phyloP scores from a whole-genome alignment of 2,329 filamentous ascomycete species.

The Colletotrichum magnum region DNA sequence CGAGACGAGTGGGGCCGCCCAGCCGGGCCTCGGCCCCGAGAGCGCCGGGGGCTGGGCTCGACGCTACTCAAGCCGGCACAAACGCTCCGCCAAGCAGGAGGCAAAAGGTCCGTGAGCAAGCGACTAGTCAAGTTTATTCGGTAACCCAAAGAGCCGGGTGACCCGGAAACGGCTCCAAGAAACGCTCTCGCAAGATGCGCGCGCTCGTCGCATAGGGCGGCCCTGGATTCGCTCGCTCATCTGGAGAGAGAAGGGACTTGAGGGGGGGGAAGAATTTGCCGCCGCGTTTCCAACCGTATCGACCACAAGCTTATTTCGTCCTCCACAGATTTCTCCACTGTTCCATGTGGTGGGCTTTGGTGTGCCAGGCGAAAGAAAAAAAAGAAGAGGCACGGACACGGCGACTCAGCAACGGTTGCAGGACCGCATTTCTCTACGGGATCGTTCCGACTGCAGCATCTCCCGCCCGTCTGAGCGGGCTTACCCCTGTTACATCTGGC shows the following conservation, averaged over 20 bases:
- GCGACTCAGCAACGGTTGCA: slow-evolving; percentile 9
- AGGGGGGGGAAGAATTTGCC: not conserved
- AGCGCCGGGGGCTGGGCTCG: not conserved
- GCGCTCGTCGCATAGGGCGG: slow-evolving; percentile 11
- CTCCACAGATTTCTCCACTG: slow-evolving; percentile 2
- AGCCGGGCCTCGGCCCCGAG: slow-evolving; percentile 15
- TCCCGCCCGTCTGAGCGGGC: slow-evolving; percentile 21
- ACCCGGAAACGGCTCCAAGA: not conserved
- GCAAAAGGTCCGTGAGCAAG: not conserved
- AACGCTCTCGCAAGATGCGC: not conserved
- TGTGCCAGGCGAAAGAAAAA: slow-evolving; percentile 21
- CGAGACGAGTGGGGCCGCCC: slow-evolving; percentile 1
- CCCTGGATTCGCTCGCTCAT: not conserved
- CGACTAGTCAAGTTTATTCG: slow-evolving; percentile 15
- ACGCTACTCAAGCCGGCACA: slow-evolving; percentile 7
- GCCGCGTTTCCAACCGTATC: slow-evolving; percentile 17
- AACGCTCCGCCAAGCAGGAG: slow-evolving; percentile 2
- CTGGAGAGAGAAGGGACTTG: not conserved
- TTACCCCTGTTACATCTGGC: slow-evolving; percentile 13
- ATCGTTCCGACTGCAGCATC: slow-evolving; percentile 22
- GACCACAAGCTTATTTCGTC: slow-evolving; percentile 32
- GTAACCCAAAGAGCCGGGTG: slow-evolving; percentile 3
- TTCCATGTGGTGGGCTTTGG: slow-evolving; percentile 16
- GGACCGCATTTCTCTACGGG: slow-evolving; percentile 12
- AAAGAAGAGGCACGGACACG: slow-evolving; percentile 9